Base-by-base conservation (phyloP, 345 rosid species). In the Eucalyptus grandis region DNA sequence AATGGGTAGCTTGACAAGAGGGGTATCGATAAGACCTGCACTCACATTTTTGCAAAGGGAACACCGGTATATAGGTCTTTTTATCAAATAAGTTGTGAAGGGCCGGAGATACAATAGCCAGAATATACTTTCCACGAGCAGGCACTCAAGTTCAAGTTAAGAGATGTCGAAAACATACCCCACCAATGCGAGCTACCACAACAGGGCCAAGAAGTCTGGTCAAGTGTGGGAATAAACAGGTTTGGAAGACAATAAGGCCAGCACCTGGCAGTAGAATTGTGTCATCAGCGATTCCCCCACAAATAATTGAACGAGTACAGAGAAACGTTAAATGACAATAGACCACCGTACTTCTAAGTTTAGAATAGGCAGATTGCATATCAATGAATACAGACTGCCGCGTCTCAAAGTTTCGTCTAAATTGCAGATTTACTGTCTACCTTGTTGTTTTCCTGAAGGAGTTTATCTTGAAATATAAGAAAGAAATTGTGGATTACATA, bases 201-300 rank as follows among this genome's bases (percentile, higher is more conserved):
- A 95, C 77, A 0, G 98, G 96, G 81, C 99, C 99, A 46, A 98
- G 92, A 86, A 89, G 87, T 92, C 96, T 95, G 90, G 95, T 98
- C 54, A 91, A 53, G 7, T 30, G 88, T 34, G 99, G 96, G 92
- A 95, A 97, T 58, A 96, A 51, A 31, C 93, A 88, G n/a, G 94
- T 91, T 91, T 96, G 99, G 89, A 94, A 96, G 88, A 95, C 90
- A 26, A 98, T 96, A 87, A 98, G 98, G 94, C 98, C 92, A 90
- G 93, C 90, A 37, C 99, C 99, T 97, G 86, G 67, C 89, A 72
- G 86, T 80, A 69, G 88, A 89, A 89, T 16, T 9, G 24, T 2
- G 47, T 72, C 15, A 50, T 88, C 43, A 88, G 82, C 30, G 5
- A 31, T 88, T 30, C 26, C 44, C 34, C 56, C 85, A 13, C n/a